Percentiles rank a stretch among this genome's conserved stretches.
phyloP scores from a whole-genome alignment of 208 protist species.

The Strigomonas galati region DNA sequence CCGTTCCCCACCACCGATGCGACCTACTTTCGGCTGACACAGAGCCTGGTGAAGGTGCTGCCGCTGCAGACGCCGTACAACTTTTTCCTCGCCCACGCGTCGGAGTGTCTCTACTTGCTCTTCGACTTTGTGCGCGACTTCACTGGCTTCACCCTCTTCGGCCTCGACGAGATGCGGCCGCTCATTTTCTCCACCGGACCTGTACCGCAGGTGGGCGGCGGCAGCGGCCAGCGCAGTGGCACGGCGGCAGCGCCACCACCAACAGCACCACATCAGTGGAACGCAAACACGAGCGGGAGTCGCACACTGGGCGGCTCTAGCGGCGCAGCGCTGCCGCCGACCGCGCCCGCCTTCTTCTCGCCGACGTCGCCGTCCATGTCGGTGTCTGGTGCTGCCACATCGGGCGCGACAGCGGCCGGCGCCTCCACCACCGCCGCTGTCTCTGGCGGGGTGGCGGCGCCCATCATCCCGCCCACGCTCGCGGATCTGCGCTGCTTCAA shows the following conservation, averaged over 20 bases:
- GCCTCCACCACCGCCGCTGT: not conserved
- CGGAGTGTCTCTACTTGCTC: constrained; percentile 44
- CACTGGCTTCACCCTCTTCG: constrained; percentile 57
- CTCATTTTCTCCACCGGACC: constrained; percentile 13
- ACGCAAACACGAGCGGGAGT: not conserved
- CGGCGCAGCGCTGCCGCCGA: not conserved
- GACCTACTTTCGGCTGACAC: constrained; percentile 67
- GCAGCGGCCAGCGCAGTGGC: not conserved
- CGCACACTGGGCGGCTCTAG: not conserved
- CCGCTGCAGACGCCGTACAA: constrained; percentile 54
- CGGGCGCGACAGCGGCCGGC: constrained; percentile 2
- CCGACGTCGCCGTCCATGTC: not conserved
- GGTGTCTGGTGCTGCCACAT: not conserved
- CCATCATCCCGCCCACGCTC: constrained; percentile 9
- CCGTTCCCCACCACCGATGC: constrained; percentile 73
- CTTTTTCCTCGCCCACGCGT: constrained; percentile 50
- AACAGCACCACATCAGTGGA: not conserved
- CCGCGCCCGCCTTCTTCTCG: not conserved
- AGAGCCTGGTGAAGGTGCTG: constrained; percentile 42
- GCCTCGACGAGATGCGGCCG: constrained; percentile 43
- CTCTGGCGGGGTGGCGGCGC: not conserved
- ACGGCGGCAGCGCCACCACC: not conserved
- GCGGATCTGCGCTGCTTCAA: constrained; percentile 46
- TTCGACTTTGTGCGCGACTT: constrained; percentile 68
- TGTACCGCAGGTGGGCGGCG: not conserved